Evolutionary conservation across 805 yeast species (phyloP).

Genomic region (Metschnikowia lochheadii): DNA sequence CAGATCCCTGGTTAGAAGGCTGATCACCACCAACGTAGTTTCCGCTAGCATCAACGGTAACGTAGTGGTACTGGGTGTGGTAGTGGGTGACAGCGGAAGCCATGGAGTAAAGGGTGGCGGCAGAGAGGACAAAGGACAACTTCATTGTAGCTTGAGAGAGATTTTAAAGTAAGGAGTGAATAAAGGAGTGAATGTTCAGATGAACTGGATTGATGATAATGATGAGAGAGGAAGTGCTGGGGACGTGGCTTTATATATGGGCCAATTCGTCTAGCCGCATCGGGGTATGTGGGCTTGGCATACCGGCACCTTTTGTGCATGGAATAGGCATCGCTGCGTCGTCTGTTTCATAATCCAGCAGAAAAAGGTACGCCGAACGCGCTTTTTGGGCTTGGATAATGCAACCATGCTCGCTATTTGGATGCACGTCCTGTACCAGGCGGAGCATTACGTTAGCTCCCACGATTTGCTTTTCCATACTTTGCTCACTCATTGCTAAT

Average conservation of each 20-base stretch:
- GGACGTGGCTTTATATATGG: background rate
- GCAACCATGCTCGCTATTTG: background rate
- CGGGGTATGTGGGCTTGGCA: constrained; percentile 2
- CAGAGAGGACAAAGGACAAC: constrained; percentile 12
- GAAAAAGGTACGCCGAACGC: background rate
- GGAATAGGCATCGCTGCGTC: constrained; percentile 1
- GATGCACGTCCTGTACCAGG: background rate
- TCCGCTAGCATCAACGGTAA: constrained; percentile 23
- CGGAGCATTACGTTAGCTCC: background rate
- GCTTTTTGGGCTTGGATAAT: background rate
- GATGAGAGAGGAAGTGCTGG: background rate
- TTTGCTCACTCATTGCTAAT: background rate
- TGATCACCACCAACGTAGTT: constrained; percentile 6
- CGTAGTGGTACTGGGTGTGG: constrained; percentile 26
- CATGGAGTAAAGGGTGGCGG: constrained; percentile 19
- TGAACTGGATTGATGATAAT: background rate
- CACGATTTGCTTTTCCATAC: background rate
- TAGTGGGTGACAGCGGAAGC: constrained; percentile 23
- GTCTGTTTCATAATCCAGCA: background rate
- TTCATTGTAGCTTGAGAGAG: constrained; percentile 1
- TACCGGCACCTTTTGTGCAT: background rate
- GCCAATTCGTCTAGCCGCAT: background rate
- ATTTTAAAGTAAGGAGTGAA: background rate
- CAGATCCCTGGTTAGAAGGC: background rate
- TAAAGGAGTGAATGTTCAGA: constrained; percentile 1